Percentiles rank a stretch among this genome's conserved stretches.
Evolutionary conservation across 83 land plant species (phyloP).

Genomic region (Isoetes engelmannii): DNA sequence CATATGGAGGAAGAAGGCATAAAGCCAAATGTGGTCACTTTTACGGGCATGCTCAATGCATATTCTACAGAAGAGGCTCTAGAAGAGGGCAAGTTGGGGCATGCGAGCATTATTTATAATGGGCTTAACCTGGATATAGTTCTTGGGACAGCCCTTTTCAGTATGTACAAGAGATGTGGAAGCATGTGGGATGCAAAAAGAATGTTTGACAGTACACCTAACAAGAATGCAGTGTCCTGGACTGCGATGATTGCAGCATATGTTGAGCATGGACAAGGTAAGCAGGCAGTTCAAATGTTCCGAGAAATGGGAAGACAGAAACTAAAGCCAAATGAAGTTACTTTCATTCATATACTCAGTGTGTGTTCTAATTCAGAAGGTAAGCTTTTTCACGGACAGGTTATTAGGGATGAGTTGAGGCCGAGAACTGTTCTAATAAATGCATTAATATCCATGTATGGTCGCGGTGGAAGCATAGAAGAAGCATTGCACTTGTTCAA

Average conservation of each 20-base stretch:
- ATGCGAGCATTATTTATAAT: not conserved
- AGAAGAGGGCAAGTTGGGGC: slow-evolving; percentile 3
- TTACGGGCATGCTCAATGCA: slow-evolving; percentile 4
- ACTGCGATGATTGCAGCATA: slow-evolving; percentile 14
- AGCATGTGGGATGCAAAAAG: slow-evolving; percentile 7
- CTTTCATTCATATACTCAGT: slow-evolving; percentile 1
- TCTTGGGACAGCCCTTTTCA: slow-evolving; percentile 2
- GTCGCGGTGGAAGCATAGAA: slow-evolving; percentile 5
- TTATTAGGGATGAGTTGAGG: not conserved
- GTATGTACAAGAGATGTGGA: slow-evolving; percentile 10
- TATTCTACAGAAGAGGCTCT: not conserved
- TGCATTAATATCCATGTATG: slow-evolving; percentile 12
- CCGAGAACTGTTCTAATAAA: not conserved
- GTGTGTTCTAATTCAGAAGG: not conserved
- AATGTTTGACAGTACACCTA: not conserved
- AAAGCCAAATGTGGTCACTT: not conserved
- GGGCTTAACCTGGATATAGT: slow-evolving; percentile 1
- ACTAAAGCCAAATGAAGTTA: slow-evolving; percentile 1
- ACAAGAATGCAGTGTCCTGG: slow-evolving; percentile 8
- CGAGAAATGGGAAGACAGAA: not conserved
- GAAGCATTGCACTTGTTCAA: too few species aligned
- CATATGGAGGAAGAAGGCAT: not conserved
- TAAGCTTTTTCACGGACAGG: not conserved
- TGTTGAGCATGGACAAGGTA: slow-evolving; percentile 1
- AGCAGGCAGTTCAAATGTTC: not conserved